Base-by-base conservation (phyloP, 352 stramenopile genomes). In the Thraustochytrium striatum region DNA sequence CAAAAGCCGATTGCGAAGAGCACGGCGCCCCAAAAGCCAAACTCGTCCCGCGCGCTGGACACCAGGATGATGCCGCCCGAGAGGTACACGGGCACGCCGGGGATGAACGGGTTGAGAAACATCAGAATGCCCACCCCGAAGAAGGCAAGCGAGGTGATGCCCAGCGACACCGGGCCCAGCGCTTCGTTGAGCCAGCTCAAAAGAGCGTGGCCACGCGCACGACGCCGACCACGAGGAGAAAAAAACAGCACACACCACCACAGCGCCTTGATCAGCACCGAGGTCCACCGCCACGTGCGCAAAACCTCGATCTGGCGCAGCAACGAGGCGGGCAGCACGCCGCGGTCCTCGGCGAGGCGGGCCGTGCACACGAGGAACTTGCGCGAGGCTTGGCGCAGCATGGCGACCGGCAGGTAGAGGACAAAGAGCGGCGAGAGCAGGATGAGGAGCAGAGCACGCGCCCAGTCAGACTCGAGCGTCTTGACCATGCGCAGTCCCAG, bases 101-200 rank as follows among this genome's bases (percentile, higher is more conserved):
- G 86, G 32, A 89, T 84, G 52, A 85, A 83, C 43, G 86, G 86
- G 36, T 88, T 80, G 13, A 89, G 70, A 79, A 89, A 89, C 84
- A 89, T 85, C 3, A 82, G 52, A 13, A 88, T 52, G 57, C 85
- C 86, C 55, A 89, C 82, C 59, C 28, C 83, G 16, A 78, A 58
- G 47, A 88, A 82, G 19, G 88, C 85, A 19, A 52, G 75, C n/a
- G 85, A 87, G 7, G 86, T 82, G 5, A 79, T 65, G 58, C 28
- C 36, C n/a, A 89, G 53, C 1, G 79, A 69, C 38, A 89, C 61
- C 38, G 72, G 68, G 43, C 53, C 57, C 19, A 84, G 85, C 53
- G 78, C 70, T 72, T 87, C 80, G 47, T 86, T 87, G 53, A 88
- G 72, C 82, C 81, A 69, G 16, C 52, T 50, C 55, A 90, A 61